phyloP scores from a whole-genome alignment of 78 protist species.

The slime mould (Dictyostelium discoideum) region dicty_2.7 NC_007089.4:1272001-1272500 shows the following conservation, averaged over 20 bases:
- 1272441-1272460: neutral
- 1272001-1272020: neutral
- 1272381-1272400: neutral
- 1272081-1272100: neutral
- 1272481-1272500: constrained; percentile 42
- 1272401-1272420: neutral
- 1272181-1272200: constrained; percentile 19
- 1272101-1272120: neutral
- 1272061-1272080: neutral
- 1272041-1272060: too few relatives aligned
- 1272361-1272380: neutral
- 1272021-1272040: too few relatives aligned
- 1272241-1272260: neutral
- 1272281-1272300: neutral
- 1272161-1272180: neutral
- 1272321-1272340: neutral
- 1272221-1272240: neutral
- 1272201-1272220: neutral
- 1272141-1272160: neutral
- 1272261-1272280: neutral
- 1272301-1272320: neutral
- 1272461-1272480: constrained; percentile 3
- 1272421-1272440: neutral
- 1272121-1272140: neutral
- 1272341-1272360: neutral